These are phyloP conservation scores for Quercus lobata DNA, from an alignment of 331 rosid species.

Conservation along the genomic window DNA sequence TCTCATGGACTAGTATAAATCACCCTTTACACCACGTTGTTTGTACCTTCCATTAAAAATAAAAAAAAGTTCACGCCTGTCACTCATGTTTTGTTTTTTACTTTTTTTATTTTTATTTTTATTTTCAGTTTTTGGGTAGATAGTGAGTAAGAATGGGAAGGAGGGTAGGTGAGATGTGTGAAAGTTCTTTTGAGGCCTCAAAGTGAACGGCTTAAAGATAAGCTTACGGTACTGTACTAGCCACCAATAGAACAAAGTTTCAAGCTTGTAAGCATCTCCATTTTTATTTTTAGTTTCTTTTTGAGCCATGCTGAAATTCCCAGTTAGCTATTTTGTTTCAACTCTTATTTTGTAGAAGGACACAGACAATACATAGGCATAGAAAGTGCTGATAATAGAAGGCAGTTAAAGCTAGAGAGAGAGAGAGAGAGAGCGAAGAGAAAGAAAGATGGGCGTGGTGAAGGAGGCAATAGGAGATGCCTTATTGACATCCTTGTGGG, in stretches of 20 bases:
- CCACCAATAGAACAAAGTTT: not conserved
- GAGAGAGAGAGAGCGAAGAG: not conserved
- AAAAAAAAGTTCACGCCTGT: not conserved
- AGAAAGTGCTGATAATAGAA: not conserved
- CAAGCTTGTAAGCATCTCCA: not conserved
- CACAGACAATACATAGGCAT: not conserved
- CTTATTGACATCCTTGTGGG: slow-evolving; percentile 50
- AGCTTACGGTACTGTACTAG: not conserved
- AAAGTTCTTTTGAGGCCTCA: not conserved
- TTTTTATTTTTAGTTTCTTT: not conserved
- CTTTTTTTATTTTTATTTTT: too few species aligned
- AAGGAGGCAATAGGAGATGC: slow-evolving; percentile 45
- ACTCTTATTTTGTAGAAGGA: not conserved
- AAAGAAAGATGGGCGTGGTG: slow-evolving; percentile 23
- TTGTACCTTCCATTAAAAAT: too few species aligned
- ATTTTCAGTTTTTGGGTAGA: not conserved
- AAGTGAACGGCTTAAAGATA: not conserved
- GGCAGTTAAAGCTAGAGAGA: not conserved
- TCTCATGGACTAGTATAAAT: too few species aligned
- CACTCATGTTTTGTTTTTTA: not conserved
- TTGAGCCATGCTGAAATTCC: not conserved
- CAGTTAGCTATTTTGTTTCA: not conserved
- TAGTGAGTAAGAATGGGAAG: not conserved
- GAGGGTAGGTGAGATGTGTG: not conserved
- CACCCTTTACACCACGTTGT: too few species aligned